These are phyloP conservation scores for Pezizomycotina sp. DNA, from an alignment of 2,329 filamentous ascomycete genomes.

Conservation along the genomic window DNA sequence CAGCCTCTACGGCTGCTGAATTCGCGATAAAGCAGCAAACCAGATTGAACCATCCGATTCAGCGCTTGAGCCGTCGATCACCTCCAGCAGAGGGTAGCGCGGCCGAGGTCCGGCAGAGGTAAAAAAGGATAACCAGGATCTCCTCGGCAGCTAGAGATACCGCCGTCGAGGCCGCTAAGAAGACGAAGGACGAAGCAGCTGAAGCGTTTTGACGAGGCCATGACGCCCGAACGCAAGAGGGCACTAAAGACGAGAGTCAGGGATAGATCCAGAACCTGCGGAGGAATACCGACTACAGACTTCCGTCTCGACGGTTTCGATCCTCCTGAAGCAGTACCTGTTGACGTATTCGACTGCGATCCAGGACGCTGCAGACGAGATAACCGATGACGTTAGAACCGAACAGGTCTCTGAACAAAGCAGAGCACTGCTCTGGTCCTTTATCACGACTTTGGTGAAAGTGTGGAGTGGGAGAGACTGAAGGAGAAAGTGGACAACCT, in stretches of 20 bases:
- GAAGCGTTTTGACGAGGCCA: conserved; percentile 33
- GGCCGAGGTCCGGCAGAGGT: conserved; percentile 30
- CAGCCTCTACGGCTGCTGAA: conserved; percentile 60
- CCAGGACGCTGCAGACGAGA: conserved; percentile 47
- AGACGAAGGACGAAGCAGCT: too few relatives aligned
- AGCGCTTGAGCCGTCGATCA: conserved; percentile 33
- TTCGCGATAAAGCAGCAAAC: conserved; percentile 56
- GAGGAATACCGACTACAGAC: conserved; percentile 64
- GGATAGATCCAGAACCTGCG: conserved; percentile 54
- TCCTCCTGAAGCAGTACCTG: conserved; percentile 63
- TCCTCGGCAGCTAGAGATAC: too few relatives aligned
- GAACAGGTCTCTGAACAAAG: conserved; percentile 58
- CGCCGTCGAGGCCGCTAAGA: conserved; percentile 32
- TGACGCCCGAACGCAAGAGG: conserved; percentile 39
- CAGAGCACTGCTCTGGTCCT: conserved; percentile 64
- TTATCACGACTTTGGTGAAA: conserved; percentile 68
- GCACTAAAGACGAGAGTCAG: conserved; percentile 61
- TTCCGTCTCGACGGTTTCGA: conserved; percentile 62
- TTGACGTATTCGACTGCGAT: conserved; percentile 58
- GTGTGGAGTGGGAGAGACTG: conserved; percentile 56
- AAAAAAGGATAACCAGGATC: too few relatives aligned
- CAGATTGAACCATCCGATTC: conserved; percentile 51
- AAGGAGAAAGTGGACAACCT: conserved; percentile 53
- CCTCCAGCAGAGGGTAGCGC: too few relatives aligned
- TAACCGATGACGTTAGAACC: conserved; percentile 53